Percentiles rank a stretch among this genome's conserved stretches.
Conservation (phyloP, 352 stramenopile species). For the Phytophthora sp. region DNA sequence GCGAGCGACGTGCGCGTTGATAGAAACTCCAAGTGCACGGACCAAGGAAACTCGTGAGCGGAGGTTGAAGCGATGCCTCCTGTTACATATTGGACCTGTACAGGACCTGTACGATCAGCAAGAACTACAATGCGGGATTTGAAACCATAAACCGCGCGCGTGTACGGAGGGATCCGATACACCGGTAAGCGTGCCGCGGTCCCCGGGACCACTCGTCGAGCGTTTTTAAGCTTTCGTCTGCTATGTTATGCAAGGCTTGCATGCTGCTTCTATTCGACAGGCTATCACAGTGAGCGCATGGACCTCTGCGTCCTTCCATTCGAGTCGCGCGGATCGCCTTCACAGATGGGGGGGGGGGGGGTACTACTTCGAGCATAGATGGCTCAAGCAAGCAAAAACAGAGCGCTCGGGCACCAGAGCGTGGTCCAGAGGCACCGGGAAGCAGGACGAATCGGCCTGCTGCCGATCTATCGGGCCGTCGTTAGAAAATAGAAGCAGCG, state of each 20-base stretch:
- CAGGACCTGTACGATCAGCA: constrained; percentile 14
- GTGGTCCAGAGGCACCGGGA: not conserved
- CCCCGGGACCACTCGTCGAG: not conserved
- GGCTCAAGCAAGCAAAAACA: constrained; percentile 13
- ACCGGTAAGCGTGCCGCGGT: too few species aligned
- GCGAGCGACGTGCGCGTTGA: constrained; percentile 1
- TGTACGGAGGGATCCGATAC: not conserved
- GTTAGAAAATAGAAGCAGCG: too few species aligned
- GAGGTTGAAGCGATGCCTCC: constrained; percentile 11
- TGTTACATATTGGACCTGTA: too few species aligned
- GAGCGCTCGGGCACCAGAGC: not conserved
- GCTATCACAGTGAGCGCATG: too few species aligned
- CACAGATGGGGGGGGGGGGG: constrained; percentile 15
- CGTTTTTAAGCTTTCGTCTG: not conserved
- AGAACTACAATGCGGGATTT: constrained; percentile 14
- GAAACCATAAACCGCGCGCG: constrained; percentile 4
- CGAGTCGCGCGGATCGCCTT: not conserved
- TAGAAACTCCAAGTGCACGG: not conserved
- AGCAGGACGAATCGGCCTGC: not conserved
- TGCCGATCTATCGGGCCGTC: too few species aligned
- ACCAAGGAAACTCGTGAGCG: too few species aligned
- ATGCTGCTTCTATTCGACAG: too few species aligned
- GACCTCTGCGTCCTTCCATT: not conserved
- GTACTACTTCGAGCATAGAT: constrained; percentile 21
- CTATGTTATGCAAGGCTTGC: too few species aligned